Percentiles rank a stretch among this genome's conserved stretches.
phyloP scores from a whole-genome alignment of 2,329 filamentous ascomycete genomes.

The Massarina eburnea region DNA sequence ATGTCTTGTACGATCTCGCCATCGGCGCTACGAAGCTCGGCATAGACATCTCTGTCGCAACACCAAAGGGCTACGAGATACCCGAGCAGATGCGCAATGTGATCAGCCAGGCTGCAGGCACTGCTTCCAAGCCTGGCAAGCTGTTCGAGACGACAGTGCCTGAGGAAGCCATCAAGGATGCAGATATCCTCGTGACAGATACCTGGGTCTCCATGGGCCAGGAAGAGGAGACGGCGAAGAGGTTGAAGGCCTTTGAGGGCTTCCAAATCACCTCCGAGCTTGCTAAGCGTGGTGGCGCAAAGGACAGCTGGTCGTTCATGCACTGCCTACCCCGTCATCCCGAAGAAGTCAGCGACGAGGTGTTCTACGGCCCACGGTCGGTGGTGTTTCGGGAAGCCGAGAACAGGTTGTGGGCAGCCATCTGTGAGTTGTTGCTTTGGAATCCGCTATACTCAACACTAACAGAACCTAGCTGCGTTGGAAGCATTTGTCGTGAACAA shows the following conservation, averaged over 20 bases:
- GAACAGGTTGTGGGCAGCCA: slow-evolving; percentile 89
- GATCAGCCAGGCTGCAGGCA: slow-evolving; percentile 65
- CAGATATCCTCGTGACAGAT: slow-evolving; percentile 90
- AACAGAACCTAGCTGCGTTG: slow-evolving; percentile 61
- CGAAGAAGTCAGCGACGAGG: slow-evolving; percentile 91
- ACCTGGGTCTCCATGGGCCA: slow-evolving; percentile 99
- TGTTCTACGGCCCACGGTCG: slow-evolving; percentile 85
- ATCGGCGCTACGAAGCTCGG: slow-evolving; percentile 87
- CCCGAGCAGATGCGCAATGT: slow-evolving; percentile 71
- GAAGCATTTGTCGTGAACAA: slow-evolving; percentile 95
- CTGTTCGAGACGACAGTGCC: slow-evolving; percentile 76
- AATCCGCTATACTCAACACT: slow-evolving; percentile 5
- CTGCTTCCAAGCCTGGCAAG: slow-evolving; percentile 61
- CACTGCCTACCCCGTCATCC: slow-evolving; percentile 91
- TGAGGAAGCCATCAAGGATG: slow-evolving; percentile 80
- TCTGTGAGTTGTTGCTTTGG: slow-evolving; percentile 57
- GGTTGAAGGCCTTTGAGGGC: slow-evolving; percentile 78
- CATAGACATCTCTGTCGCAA: slow-evolving; percentile 82
- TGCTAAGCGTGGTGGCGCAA: slow-evolving; percentile 81
- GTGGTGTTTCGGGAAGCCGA: slow-evolving; percentile 93
- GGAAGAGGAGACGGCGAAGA: slow-evolving; percentile 77
- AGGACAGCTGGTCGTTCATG: slow-evolving; percentile 95
- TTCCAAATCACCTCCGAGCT: slow-evolving; percentile 91
- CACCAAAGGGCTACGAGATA: slow-evolving; percentile 82
- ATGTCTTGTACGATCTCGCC: slow-evolving; percentile 91